Percentiles rank a stretch among this genome's conserved stretches.
These are phyloP conservation scores for Trichoderma arundinaceum DNA, from an alignment of 2,329 filamentous ascomycete species.

Conservation along the genomic window DNA sequence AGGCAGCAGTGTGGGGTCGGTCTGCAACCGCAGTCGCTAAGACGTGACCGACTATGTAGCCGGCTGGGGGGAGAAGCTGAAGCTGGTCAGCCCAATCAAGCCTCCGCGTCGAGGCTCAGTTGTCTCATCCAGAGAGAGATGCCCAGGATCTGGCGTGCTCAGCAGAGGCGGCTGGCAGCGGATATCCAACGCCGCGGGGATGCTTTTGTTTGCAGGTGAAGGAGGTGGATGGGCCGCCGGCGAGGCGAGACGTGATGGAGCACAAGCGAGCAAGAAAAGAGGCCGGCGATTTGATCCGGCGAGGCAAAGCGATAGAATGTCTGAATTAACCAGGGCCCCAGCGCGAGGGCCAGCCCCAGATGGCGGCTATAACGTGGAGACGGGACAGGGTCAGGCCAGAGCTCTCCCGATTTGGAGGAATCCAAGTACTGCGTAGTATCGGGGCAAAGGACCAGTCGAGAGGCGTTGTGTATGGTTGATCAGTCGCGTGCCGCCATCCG, in stretches of 20 bases:
- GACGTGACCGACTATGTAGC: slow-evolving; percentile 8
- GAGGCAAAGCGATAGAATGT: slow-evolving; percentile 17
- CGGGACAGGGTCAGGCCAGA: slow-evolving; percentile 8
- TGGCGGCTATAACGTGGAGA: slow-evolving; percentile 28
- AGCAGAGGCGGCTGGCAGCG: slow-evolving; percentile 18
- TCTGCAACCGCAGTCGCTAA: slow-evolving; percentile 12
- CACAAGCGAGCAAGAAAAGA: slow-evolving; percentile 3
- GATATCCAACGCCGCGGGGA: not conserved
- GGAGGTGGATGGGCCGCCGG: not conserved
- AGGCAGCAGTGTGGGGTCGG: slow-evolving; percentile 22
- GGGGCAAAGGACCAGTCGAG: slow-evolving; percentile 22
- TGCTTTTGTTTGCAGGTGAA: slow-evolving; percentile 15
- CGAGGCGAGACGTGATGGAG: slow-evolving; percentile 25
- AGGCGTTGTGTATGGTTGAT: slow-evolving; percentile 22
- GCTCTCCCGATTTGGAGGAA: slow-evolving; percentile 25
- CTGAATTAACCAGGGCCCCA: slow-evolving; percentile 25
- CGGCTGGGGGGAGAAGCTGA: slow-evolving; percentile 5
- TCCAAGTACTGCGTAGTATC: slow-evolving; percentile 12
- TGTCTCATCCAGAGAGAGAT: not conserved
- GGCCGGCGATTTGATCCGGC: slow-evolving; percentile 16
- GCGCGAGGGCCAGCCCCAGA: not conserved
- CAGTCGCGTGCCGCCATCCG: slow-evolving; percentile 32
- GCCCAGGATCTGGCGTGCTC: slow-evolving; percentile 6
- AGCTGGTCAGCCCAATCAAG: slow-evolving; percentile 16
- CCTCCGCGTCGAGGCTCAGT: slow-evolving; percentile 4